phyloP scores from a whole-genome alignment of 1,139 yeast species.

The Blastobotrys indianensis region DNA sequence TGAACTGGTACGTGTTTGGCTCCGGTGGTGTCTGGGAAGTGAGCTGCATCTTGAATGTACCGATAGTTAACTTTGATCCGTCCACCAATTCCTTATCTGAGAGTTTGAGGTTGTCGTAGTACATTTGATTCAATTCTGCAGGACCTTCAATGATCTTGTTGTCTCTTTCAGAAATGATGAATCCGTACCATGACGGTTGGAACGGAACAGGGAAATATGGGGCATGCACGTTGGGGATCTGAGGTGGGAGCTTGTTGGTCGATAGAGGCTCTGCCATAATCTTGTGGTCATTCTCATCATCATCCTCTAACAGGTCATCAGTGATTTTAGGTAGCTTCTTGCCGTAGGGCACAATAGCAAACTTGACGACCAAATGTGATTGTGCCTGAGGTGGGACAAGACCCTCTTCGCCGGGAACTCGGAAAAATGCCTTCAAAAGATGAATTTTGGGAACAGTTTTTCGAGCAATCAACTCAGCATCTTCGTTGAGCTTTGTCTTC shows the following conservation, averaged over 20 bases:
- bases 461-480: constrained; percentile 15
- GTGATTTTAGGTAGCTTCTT: constrained; percentile 35
- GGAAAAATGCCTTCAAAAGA: constrained; percentile 64
- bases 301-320: constrained; percentile 37
- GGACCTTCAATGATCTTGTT: constrained; percentile 72
- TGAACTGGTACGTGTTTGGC: constrained; percentile 55
- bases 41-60: constrained; percentile 70
- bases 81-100: constrained; percentile 43
- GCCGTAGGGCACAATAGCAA: constrained; percentile 65
- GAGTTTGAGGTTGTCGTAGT: constrained; percentile 51
- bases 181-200: constrained; percentile 55
- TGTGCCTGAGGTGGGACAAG: constrained; percentile 69
- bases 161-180: constrained; percentile 67
- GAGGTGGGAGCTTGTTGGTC: constrained; percentile 59
- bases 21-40: constrained; percentile 65
- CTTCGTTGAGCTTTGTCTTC: constrained; percentile 9
- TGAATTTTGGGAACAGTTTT: constrained; percentile 51
- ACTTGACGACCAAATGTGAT: constrained; percentile 70
- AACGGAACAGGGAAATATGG: constrained; percentile 65
- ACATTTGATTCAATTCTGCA: constrained; percentile 47
- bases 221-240: constrained; percentile 55
- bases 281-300: constrained; percentile 51
- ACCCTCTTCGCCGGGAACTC: constrained; percentile 79
- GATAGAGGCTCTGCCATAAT: constrained; percentile 66
- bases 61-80: constrained; percentile 48